phyloP scores from a whole-genome alignment of 2,329 filamentous ascomycete genomes.

The Neofusicoccum parvum region DNA sequence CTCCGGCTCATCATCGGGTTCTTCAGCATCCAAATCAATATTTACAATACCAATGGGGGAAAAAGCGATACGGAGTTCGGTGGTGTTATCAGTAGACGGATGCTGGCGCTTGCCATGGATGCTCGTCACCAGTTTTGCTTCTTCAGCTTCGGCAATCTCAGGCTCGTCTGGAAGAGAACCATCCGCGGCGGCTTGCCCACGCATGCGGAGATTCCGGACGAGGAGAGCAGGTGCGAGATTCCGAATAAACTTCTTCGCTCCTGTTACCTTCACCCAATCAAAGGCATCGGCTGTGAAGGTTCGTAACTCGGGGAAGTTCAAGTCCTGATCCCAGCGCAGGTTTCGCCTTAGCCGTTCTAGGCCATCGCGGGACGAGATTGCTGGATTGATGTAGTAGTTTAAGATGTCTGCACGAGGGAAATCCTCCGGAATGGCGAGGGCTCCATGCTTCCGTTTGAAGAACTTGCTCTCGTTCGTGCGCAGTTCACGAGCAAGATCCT shows the following conservation, averaged over 20 bases:
- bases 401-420: constrained; percentile 82
- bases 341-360: constrained; percentile 57
- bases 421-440: constrained; percentile 71
- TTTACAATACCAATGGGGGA: constrained; percentile 75
- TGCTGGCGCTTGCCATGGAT: constrained; percentile 72
- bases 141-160: constrained; percentile 48
- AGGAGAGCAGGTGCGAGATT: constrained; percentile 78
- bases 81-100: constrained; percentile 70
- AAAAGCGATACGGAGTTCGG: constrained; percentile 79
- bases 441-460: constrained; percentile 76
- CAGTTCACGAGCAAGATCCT: constrained; percentile 72
- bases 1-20: constrained; percentile 66
- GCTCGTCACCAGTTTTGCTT: constrained; percentile 61
- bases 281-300: constrained; percentile 78
- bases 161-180: constrained; percentile 27
- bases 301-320: constrained; percentile 70
- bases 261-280: constrained; percentile 78
- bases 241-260: constrained; percentile 82
- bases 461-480: constrained; percentile 79
- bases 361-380: constrained; percentile 67
- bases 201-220: constrained; percentile 56
- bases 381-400: constrained; percentile 84
- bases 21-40: constrained; percentile 73
- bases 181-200: constrained; percentile 28
- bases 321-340: constrained; percentile 62